Percentiles rank a stretch among this genome's conserved stretches.
These are phyloP conservation scores for Fusarium pseudocircinatum DNA, from an alignment of 2,329 filamentous ascomycete genomes.

Conservation along the genomic window DNA sequence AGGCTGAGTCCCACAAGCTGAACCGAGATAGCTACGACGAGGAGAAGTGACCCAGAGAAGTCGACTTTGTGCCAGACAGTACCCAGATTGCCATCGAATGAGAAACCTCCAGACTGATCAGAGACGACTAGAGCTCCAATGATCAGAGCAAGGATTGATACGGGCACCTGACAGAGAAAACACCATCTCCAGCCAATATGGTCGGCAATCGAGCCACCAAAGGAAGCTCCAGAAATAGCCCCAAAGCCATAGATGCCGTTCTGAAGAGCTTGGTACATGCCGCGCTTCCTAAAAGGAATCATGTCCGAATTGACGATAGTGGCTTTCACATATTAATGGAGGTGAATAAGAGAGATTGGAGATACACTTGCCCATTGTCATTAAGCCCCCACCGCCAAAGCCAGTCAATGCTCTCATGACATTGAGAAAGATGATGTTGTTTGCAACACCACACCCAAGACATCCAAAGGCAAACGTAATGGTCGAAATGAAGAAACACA, in stretches of 20 bases:
- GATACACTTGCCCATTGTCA: slow-evolving; percentile 69
- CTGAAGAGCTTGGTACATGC: slow-evolving; percentile 69
- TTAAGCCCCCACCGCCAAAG: slow-evolving; percentile 73
- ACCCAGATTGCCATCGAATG: slow-evolving; percentile 43
- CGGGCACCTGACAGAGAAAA: slow-evolving; percentile 69
- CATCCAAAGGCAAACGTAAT: slow-evolving; percentile 70
- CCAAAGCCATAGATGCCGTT: slow-evolving; percentile 71
- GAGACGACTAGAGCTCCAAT: slow-evolving; percentile 64
- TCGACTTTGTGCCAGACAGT: slow-evolving; percentile 66
- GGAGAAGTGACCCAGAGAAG: slow-evolving; percentile 63
- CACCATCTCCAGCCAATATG: slow-evolving; percentile 74
- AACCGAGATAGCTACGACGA: slow-evolving; percentile 66
- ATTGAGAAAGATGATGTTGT: slow-evolving; percentile 68
- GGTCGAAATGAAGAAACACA: slow-evolving; percentile 72
- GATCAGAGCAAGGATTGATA: slow-evolving; percentile 64
- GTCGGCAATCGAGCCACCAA: slow-evolving; percentile 72
- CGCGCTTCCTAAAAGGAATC: slow-evolving; percentile 64
- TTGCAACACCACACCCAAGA: slow-evolving; percentile 70
- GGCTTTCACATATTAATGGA: slow-evolving; percentile 46
- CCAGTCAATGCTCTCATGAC: slow-evolving; percentile 74
- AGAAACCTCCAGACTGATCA: slow-evolving; percentile 51
- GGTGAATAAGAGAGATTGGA: not conserved
- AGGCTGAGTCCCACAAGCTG: slow-evolving; percentile 66
- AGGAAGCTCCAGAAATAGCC: slow-evolving; percentile 68
- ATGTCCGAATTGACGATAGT: slow-evolving; percentile 70